Evolutionary conservation across 1,284 basidiomycete species (phyloP).

Genomic region (Ceratobasidium sp.): DNA sequence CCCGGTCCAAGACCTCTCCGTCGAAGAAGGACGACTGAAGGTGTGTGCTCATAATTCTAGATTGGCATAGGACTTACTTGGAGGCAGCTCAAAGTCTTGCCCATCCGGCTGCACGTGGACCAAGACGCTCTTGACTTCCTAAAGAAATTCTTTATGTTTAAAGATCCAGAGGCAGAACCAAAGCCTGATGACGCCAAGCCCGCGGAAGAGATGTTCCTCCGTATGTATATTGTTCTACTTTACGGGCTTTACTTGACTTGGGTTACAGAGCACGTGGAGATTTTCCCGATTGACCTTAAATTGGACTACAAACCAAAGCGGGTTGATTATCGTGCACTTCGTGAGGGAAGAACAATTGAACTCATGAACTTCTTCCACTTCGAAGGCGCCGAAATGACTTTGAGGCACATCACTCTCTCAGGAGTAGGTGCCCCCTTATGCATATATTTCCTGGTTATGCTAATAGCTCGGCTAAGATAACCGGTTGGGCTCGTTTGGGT

Average conservation of each 20-base stretch:
- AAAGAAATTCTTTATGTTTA: conserved; percentile 95
- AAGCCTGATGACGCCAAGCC: conserved; percentile 41
- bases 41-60: conserved; percentile 55
- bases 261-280: conserved; percentile 78
- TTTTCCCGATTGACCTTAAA: conserved; percentile 90
- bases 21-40: conserved; percentile 82
- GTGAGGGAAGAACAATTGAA: conserved; percentile 92
- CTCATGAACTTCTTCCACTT: conserved; percentile 99
- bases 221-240: conserved; percentile 54
- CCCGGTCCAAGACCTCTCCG: conserved; percentile 68
- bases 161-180: conserved; percentile 59
- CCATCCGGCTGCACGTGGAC: conserved; percentile 92
- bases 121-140: conserved; percentile 98
- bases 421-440: conserved; percentile 69
- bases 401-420: conserved; percentile 89
- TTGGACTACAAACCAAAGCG: conserved; percentile 98
- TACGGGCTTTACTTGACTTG: not conserved
- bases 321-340: conserved; percentile 92
- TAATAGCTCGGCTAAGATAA: conserved; percentile 63
- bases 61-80: too few species aligned
- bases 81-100: conserved; percentile 91
- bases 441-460: not conserved
- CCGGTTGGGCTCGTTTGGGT: conserved; percentile 87
- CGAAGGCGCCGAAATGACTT: conserved; percentile 96
- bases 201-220: conserved; percentile 72